These are phyloP conservation scores for Aspergillus ostianus DNA, from an alignment of 495 filamentous ascomycete species.

Conservation along the genomic window DNA sequence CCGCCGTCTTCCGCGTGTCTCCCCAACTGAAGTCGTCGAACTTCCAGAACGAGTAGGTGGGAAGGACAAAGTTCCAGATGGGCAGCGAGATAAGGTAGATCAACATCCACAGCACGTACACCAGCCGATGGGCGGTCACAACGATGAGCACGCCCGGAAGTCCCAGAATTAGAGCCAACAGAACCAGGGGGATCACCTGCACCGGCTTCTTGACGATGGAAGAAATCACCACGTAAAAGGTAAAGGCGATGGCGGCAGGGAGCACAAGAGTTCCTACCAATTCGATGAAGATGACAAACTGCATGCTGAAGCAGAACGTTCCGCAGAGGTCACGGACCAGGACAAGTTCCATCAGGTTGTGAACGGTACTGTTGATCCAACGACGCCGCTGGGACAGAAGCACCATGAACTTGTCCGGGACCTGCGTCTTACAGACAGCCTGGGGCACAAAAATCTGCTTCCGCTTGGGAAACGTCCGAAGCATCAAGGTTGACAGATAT, in stretches of 20 bases:
- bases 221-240: constrained; percentile 88
- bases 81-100: constrained; percentile 93
- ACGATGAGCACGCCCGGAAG: constrained; percentile 91
- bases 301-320: constrained; percentile 99
- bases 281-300: constrained; percentile 96
- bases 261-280: constrained; percentile 91
- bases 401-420: constrained; percentile 90
- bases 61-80: constrained; percentile 97
- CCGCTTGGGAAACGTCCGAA: constrained; percentile 97
- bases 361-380: constrained; percentile 99
- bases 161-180: constrained; percentile 89
- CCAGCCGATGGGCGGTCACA: constrained; percentile 89
- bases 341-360: constrained; percentile 97
- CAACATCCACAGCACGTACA: constrained; percentile 95
- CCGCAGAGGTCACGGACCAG: constrained; percentile 95
- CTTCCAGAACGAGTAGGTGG: constrained; percentile 96
- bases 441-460: constrained; percentile 99
- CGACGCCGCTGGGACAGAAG: constrained; percentile 89
- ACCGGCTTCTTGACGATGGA: constrained; percentile 80
- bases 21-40: constrained; percentile 99
- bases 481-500: constrained; percentile 94
- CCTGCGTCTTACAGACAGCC: constrained; percentile 96
- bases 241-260: constrained; percentile 94
- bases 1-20: constrained; percentile 93
- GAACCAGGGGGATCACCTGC: constrained; percentile 89